Evolutionary conservation across 2,329 filamentous ascomycete species (phyloP).

Genomic region (Mycosphaerella arachidis): DNA sequence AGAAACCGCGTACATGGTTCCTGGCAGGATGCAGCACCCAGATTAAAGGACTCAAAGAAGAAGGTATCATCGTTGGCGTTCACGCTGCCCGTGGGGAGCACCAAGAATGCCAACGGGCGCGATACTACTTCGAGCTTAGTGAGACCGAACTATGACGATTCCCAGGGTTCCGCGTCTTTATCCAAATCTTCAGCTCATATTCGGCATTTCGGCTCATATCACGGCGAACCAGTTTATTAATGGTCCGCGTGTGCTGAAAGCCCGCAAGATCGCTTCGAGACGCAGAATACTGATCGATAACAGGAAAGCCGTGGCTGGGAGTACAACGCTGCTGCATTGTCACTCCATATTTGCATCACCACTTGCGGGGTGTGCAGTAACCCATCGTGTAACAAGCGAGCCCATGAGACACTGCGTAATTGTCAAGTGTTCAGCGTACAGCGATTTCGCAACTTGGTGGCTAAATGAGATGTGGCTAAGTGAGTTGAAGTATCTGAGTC

Average conservation of each 20-base stretch:
- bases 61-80: not conserved
- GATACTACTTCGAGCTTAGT: not conserved
- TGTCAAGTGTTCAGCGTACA: not conserved
- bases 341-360: not conserved
- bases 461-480: no score
- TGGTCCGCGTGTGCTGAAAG: not conserved
- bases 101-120: not conserved
- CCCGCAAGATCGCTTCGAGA: not conserved
- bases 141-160: not conserved
- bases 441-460: no score
- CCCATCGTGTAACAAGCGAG: not conserved
- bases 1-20: not conserved
- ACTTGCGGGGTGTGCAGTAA: not conserved
- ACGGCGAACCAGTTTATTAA: not conserved
- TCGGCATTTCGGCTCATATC: not conserved
- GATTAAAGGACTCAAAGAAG: not conserved
- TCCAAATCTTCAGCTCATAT: not conserved
- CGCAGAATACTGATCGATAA: not conserved
- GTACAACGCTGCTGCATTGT: not conserved
- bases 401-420: not conserved
- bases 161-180: not conserved
- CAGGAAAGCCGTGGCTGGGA: not conserved
- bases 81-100: not conserved
- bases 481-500: no score
- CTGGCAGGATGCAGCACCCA: not conserved